These are phyloP conservation scores for Colletotrichum tamarilloi DNA, from an alignment of 2,329 filamentous ascomycete species.

Conservation along the genomic window DNA sequence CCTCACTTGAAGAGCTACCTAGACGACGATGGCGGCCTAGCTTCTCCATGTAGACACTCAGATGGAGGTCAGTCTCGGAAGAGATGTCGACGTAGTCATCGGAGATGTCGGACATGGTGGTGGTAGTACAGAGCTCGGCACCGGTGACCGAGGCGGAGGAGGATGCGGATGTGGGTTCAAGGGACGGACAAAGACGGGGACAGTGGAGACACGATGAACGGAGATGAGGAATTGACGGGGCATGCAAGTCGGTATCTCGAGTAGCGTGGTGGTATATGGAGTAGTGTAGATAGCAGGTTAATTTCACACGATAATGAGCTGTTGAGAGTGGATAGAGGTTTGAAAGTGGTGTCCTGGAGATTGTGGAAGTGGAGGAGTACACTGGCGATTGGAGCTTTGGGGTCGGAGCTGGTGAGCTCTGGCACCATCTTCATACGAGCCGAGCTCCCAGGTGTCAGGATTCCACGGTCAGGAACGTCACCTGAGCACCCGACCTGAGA, in stretches of 20 bases:
- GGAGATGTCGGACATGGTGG: constrained; percentile 33
- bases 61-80: constrained; percentile 26
- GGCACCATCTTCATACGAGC: background rate
- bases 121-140: constrained; percentile 17
- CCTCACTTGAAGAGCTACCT: constrained; percentile 26
- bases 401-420: background rate
- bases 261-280: background rate
- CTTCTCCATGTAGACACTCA: constrained; percentile 30
- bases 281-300: background rate
- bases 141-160: constrained; percentile 9
- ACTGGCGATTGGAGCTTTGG: background rate
- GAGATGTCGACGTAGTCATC: constrained; percentile 35
- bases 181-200: background rate
- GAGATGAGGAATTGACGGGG: constrained; percentile 11
- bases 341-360: background rate
- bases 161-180: constrained; percentile 12
- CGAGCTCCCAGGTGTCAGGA: constrained; percentile 2
- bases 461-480: constrained; percentile 20
- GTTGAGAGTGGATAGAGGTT: background rate
- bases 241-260: background rate
- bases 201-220: constrained; percentile 21
- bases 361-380: background rate
- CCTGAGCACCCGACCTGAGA: constrained; percentile 29
- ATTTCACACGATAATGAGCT: constrained; percentile 10
- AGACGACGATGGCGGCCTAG: constrained; percentile 18